These are phyloP conservation scores for Eucalyptus cloeziana DNA, from an alignment of 345 rosid genomes.

Conservation along the genomic window DNA sequence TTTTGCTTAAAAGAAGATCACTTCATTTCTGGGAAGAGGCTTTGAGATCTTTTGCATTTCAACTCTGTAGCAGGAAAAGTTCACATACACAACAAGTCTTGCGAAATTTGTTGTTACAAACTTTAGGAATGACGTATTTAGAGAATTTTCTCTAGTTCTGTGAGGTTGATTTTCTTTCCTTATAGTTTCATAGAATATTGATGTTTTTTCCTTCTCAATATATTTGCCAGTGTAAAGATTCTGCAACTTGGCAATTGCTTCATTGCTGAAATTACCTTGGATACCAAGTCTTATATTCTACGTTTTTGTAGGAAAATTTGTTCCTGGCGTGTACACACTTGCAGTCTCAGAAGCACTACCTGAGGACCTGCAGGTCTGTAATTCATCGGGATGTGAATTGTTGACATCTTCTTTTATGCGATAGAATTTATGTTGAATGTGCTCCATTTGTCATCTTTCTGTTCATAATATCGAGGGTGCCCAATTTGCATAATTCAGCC, in stretches of 20 bases:
- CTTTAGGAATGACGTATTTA: background rate
- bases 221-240: background rate
- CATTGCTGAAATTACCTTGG: background rate
- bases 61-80: background rate
- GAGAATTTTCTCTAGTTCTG: background rate
- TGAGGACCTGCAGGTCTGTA: constrained; percentile 75
- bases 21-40: background rate
- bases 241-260: background rate
- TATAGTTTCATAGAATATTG: background rate
- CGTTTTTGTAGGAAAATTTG: constrained; percentile 52
- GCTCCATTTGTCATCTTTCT: background rate
- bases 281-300: background rate
- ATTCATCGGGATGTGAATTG: background rate
- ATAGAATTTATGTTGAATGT: background rate
- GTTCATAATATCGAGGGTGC: background rate
- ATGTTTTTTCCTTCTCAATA: background rate
- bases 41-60: background rate
- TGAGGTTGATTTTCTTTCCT: background rate
- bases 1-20: background rate
- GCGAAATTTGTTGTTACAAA: background rate
- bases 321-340: constrained; percentile 82
- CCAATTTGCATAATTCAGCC: background rate
- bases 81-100: background rate
- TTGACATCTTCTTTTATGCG: background rate
- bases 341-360: constrained; percentile 75